Base-by-base conservation (phyloP, 306 rosid genomes). In the Cyamopsis tetragonoloba region DNA sequence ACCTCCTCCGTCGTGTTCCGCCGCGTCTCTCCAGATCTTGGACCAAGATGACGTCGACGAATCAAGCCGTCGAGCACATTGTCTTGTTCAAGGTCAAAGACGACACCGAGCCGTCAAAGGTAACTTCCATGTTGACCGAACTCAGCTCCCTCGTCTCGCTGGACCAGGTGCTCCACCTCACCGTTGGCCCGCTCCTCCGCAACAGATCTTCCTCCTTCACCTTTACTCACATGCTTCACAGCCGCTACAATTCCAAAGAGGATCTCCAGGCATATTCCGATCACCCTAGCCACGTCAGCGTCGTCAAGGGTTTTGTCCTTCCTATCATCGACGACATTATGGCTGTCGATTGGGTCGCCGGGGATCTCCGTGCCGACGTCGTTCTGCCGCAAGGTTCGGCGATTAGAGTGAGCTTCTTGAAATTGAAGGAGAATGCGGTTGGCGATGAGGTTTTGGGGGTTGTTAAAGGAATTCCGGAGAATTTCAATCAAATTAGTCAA, bases 161-260 rank as follows among this genome's bases (percentile, higher is more conserved):
- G 32, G 82, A 80, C 48, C 78, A 76, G 4, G 92, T 87, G 8
- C 82, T 80, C 72, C 88, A 88, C 74, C 80, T 93, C 57, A 44
- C 78, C 11, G 95, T 85, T 62, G 87, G 86, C 0, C 96, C 97
- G 0, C 17, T 93, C 54, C 84, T 86, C 11, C 86, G 85, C 63
- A 81, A 53, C 67, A 74, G 95, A 8, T 85, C 98, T 73, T 74
- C 91, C 8, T 49, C 91, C 35, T 37, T 78, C 42, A 41, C 68
- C 27, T 93, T 89, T 83, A 93, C 96, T 22, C 97, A 93, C 86
- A 60, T 86, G 76, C 97, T 93, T 48, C 97, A 93, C 39, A 84
- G 77, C 70, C 97, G 96, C 71, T 93, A 84, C 87, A 65, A 1
- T 0, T 64, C 96, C 76, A 89, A 86, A 42, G 85, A 86, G 6